Percentiles rank a stretch among this genome's conserved stretches.
Evolutionary conservation across 2,329 filamentous ascomycete species (phyloP).

Genomic region (Ceratocystis papillata): DNA sequence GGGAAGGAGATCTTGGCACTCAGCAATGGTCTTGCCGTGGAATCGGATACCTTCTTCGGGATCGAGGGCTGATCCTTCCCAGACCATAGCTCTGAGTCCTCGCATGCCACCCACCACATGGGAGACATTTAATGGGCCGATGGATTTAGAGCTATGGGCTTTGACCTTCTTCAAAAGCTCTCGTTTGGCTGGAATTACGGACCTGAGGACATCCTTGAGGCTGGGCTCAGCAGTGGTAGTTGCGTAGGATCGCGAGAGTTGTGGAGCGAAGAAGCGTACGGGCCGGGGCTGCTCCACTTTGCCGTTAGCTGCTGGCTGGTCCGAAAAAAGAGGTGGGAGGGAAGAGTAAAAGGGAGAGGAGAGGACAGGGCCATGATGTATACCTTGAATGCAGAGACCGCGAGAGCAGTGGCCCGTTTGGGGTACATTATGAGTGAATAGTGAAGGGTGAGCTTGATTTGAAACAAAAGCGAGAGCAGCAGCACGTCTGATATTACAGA

Average conservation of each 20-base stretch:
- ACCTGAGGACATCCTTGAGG: conserved; percentile 76
- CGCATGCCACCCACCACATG: conserved; percentile 95
- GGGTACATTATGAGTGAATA: background rate
- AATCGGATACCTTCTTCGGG: conserved; percentile 96
- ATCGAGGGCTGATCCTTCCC: conserved; percentile 95
- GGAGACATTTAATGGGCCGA: conserved; percentile 88
- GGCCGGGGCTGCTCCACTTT: background rate
- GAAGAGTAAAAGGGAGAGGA: no score
- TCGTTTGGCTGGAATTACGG: conserved; percentile 80
- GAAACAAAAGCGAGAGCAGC: background rate
- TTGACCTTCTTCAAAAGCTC: conserved; percentile 93
- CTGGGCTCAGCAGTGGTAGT: conserved; percentile 71
- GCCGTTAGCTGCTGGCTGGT: background rate
- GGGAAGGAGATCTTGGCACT: conserved; percentile 86
- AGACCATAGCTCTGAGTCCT: conserved; percentile 94
- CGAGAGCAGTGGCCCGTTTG: background rate
- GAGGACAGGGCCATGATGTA: no score
- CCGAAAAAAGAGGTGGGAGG: background rate
- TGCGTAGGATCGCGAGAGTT: conserved; percentile 50
- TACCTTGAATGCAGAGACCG: conserved; percentile 7
- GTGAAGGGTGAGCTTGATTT: background rate
- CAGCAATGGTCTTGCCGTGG: conserved; percentile 95
- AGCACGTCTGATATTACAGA: background rate
- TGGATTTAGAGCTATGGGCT: conserved; percentile 64
- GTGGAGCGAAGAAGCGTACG: conserved; percentile 26